Conservation (phyloP, 2,329 filamentous ascomycete species). For the Fusarium sp. region DNA sequence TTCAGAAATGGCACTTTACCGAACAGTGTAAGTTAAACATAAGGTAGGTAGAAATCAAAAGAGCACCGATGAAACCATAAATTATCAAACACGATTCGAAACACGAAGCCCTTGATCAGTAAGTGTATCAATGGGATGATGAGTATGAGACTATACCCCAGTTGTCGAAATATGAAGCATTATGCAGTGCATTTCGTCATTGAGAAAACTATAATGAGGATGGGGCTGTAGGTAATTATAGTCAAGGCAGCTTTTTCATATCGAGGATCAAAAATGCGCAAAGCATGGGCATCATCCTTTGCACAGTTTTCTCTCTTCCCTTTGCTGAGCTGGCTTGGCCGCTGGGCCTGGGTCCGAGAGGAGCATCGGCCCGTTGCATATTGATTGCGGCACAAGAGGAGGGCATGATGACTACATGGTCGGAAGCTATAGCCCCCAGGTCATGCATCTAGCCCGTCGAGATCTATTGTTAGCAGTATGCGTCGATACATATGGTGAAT, state of each 20-base stretch:
- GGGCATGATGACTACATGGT: neutral
- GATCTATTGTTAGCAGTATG: neutral
- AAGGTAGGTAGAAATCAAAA: too few relatives aligned
- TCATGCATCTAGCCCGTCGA: neutral
- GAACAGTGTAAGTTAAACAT: neutral
- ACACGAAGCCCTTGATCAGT: neutral
- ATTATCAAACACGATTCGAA: neutral
- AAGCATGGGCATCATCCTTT: neutral
- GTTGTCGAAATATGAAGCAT: conserved; percentile 27
- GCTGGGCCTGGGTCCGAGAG: neutral
- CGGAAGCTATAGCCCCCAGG: neutral
- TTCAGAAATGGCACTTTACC: neutral
- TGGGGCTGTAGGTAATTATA: conserved; percentile 1
- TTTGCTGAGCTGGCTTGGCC: neutral
- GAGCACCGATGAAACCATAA: neutral
- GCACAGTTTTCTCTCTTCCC: neutral
- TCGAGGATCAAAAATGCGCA: neutral
- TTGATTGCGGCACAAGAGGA: conserved; percentile 7
- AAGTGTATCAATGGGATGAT: neutral
- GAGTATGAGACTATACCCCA: conserved; percentile 8
- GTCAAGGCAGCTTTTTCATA: neutral
- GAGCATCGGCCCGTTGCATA: conserved; percentile 38
- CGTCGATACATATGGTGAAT: neutral
- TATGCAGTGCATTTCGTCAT: conserved; percentile 26
- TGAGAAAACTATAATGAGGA: neutral